A percentile compares a stretch with the other conserved stretches of the same genome.
Conservation (phyloP, 2,329 filamentous ascomycete genomes). For the Fusarium sp. region DNA sequence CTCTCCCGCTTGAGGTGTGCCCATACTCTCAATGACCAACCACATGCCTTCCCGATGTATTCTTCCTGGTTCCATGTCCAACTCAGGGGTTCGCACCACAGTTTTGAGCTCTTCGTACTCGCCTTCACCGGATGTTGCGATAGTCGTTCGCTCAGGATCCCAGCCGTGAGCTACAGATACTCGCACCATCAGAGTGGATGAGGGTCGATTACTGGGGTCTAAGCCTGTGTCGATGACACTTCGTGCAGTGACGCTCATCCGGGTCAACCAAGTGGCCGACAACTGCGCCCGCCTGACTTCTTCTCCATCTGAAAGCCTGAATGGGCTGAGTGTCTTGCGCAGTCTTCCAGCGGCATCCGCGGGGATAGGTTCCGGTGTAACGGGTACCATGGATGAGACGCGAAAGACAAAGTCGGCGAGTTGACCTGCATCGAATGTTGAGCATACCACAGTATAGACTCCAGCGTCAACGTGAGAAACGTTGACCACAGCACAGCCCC, state of each 20-base stretch:
- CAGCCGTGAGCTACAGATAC: constrained; percentile 81
- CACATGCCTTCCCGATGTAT: constrained; percentile 73
- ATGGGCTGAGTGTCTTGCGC: constrained; percentile 68
- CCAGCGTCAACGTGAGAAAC: constrained; percentile 74
- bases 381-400: constrained; percentile 75
- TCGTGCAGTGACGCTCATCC: constrained; percentile 59
- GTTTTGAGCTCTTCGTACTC: constrained; percentile 79
- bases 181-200: constrained; percentile 72
- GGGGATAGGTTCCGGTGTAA: constrained; percentile 73
- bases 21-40: constrained; percentile 86
- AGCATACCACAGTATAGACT: constrained; percentile 89
- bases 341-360: constrained; percentile 83
- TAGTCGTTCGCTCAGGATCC: constrained; percentile 75
- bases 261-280: constrained; percentile 67
- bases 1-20: constrained; percentile 60
- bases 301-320: constrained; percentile 65
- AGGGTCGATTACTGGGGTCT: constrained; percentile 30
- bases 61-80: constrained; percentile 80
- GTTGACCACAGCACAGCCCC: constrained; percentile 81
- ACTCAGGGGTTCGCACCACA: constrained; percentile 78
- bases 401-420: constrained; percentile 80
- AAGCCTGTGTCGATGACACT: constrained; percentile 49
- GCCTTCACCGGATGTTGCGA: constrained; percentile 79
- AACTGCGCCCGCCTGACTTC: constrained; percentile 59
- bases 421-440: constrained; percentile 88